These are phyloP conservation scores for Aspergillus sp. DNA, from an alignment of 2,329 filamentous ascomycete genomes.

Conservation along the genomic window DNA sequence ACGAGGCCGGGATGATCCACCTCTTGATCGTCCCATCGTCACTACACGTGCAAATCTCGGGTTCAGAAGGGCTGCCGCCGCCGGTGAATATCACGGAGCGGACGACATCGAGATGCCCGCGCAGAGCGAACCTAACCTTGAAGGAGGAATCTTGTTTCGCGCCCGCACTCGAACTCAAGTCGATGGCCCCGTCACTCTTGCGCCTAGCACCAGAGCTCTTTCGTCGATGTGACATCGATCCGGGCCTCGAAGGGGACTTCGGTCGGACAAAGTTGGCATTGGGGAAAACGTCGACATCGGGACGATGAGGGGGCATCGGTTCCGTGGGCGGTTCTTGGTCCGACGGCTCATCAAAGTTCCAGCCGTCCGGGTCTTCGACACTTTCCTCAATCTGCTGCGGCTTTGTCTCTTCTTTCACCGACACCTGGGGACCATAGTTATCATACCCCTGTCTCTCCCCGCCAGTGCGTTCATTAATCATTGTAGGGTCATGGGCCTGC, in stretches of 20 bases:
- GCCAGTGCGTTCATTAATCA: conserved; percentile 56
- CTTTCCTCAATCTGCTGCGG: conserved; percentile 50
- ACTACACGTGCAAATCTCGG: conserved; percentile 92
- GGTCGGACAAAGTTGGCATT: conserved; percentile 72
- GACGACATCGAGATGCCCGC: conserved; percentile 91
- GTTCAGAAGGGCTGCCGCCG: conserved; percentile 90
- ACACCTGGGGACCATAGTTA: conserved; percentile 54
- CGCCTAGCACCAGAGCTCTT: conserved; percentile 76
- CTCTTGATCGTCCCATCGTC: conserved; percentile 96
- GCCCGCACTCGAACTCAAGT: conserved; percentile 49
- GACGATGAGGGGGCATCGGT: conserved; percentile 59
- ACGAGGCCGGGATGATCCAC: conserved; percentile 86
- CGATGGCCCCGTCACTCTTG: conserved; percentile 62
- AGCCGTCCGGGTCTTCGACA: conserved; percentile 66
- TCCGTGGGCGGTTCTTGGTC: conserved; percentile 51
- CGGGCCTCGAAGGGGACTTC: conserved; percentile 72
- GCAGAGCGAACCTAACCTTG: conserved; percentile 86
- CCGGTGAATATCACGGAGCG: conserved; percentile 95
- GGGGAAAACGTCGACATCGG: conserved; percentile 86
- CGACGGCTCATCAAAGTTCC: conserved; percentile 85
- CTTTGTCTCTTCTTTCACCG: conserved; percentile 43
- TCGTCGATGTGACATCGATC: conserved; percentile 68
- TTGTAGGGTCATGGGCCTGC: conserved; percentile 42
- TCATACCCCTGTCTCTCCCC: conserved; percentile 61
- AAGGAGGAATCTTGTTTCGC: conserved; percentile 73